Conservation (phyloP, 2,329 filamentous ascomycete genomes). For the Emmonsia crescens region DNA sequence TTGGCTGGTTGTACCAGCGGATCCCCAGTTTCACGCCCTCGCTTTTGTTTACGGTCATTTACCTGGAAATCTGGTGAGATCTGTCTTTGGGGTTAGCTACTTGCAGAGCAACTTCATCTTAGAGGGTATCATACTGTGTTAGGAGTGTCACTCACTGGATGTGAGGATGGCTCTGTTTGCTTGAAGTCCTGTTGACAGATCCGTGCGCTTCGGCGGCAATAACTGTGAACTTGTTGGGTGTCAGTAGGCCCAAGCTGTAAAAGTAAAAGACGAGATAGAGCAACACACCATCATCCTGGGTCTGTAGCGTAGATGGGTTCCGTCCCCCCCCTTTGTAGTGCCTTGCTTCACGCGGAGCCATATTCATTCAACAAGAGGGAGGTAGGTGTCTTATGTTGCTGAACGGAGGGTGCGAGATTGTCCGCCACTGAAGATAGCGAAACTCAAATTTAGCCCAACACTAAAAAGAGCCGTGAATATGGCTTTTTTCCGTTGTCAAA, state of each 20-base stretch:
- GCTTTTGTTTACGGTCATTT: conserved; percentile 13
- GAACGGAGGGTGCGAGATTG: too few relatives aligned
- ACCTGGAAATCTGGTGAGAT: not conserved
- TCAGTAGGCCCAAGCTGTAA: not conserved
- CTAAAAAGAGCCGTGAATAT: too few relatives aligned
- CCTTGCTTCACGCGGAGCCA: not conserved
- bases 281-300: not conserved
- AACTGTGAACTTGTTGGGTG: not conserved
- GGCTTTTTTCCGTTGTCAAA: too few relatives aligned
- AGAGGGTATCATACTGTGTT: not conserved
- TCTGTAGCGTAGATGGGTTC: not conserved
- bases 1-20: conserved; percentile 5
- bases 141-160: not conserved
- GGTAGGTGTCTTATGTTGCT: not conserved
- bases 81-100: not conserved
- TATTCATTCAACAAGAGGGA: not conserved
- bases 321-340: not conserved
- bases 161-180: not conserved
- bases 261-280: not conserved
- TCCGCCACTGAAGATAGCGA: too few relatives aligned
- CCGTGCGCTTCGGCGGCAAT: not conserved
- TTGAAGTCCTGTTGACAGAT: not conserved
- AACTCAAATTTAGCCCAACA: too few relatives aligned
- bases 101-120: not conserved
- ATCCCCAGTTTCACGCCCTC: conserved; percentile 6